Percentiles rank a stretch among this genome's conserved stretches.
These are phyloP conservation scores for Holtermannia corniformis DNA, from an alignment of 768 basidiomycete species.

Conservation along the genomic window DNA sequence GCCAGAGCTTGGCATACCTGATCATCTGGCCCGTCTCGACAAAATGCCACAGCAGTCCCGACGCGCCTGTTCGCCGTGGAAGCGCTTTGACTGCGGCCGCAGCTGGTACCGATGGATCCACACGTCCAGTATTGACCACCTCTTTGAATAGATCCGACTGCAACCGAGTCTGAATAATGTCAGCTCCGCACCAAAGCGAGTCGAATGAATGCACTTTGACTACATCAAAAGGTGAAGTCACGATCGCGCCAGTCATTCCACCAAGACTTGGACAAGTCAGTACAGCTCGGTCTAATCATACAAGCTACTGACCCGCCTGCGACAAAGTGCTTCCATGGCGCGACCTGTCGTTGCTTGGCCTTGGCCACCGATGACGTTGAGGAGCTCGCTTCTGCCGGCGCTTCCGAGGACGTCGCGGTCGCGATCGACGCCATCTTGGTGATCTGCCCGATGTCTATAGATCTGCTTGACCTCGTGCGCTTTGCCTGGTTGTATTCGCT, in stretches of 20 bases:
- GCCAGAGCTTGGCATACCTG: constrained; percentile 48
- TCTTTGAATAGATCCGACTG: constrained; percentile 74
- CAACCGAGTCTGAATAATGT: constrained; percentile 56
- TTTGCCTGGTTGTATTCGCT: no score
- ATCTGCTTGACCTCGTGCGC: no score
- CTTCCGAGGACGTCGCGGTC: not conserved
- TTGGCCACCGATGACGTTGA: not conserved
- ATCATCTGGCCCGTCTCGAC: constrained; percentile 88
- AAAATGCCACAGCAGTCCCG: constrained; percentile 75
- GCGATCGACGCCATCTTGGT: not conserved
- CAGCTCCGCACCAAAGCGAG: not conserved
- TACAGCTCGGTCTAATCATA: not conserved
- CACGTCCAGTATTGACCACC: constrained; percentile 13
- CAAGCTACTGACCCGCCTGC: constrained; percentile 65
- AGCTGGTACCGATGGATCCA: constrained; percentile 42
- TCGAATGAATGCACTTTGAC: constrained; percentile 52
- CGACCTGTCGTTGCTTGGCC: constrained; percentile 3
- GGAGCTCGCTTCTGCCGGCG: not conserved
- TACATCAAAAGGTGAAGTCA: constrained; percentile 95
- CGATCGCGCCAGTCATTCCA: constrained; percentile 93
- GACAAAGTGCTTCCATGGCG: constrained; percentile 61
- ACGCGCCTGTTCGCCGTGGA: constrained; percentile 34
- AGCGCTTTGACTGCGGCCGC: constrained; percentile 29
- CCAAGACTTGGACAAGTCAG: constrained; percentile 54
- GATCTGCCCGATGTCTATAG: not conserved